Percentiles rank a stretch among this genome's conserved stretches.
Evolutionary conservation across 805 yeast species (phyloP).

Genomic region (Nematodospora valgi): DNA sequence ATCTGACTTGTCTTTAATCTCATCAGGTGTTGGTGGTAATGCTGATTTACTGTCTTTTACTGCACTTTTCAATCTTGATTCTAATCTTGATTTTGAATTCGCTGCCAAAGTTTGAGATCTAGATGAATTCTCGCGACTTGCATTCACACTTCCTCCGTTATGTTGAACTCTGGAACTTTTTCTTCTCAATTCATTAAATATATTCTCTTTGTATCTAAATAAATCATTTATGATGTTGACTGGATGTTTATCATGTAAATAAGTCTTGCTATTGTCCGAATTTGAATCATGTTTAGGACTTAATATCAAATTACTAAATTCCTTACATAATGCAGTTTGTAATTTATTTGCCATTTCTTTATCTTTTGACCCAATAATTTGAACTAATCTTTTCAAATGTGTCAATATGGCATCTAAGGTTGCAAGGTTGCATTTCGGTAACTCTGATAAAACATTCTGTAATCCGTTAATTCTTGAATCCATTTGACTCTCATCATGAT

Average conservation of each 20-base stretch:
- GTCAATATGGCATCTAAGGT: slow-evolving; percentile 78
- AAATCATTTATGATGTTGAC: slow-evolving; percentile 59
- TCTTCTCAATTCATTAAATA: slow-evolving; percentile 61
- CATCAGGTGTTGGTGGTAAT: background rate
- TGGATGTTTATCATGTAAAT: slow-evolving; percentile 55
- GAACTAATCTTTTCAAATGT: slow-evolving; percentile 64
- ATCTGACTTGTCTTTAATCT: slow-evolving; percentile 1
- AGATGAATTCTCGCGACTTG: slow-evolving; percentile 9
- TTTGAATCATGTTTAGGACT: slow-evolving; percentile 40
- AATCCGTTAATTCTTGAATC: slow-evolving; percentile 56
- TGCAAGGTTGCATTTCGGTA: slow-evolving; percentile 70
- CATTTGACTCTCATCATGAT: slow-evolving; percentile 39
- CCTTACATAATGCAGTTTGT: slow-evolving; percentile 55
- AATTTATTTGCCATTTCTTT: slow-evolving; percentile 30
- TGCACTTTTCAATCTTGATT: slow-evolving; percentile 23
- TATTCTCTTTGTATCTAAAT: slow-evolving; percentile 48
- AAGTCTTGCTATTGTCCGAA: slow-evolving; percentile 20
- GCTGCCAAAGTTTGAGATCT: slow-evolving; percentile 10
- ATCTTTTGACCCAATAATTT: slow-evolving; percentile 41
- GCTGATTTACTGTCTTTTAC: slow-evolving; percentile 11
- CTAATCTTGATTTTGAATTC: slow-evolving; percentile 24
- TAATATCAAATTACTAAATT: slow-evolving; percentile 60
- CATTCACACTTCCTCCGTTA: background rate
- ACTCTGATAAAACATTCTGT: slow-evolving; percentile 60
- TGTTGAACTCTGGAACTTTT: slow-evolving; percentile 19